phyloP scores from a whole-genome alignment of 2,329 filamentous ascomycete species.

The Sordariomycetes sp. region DNA sequence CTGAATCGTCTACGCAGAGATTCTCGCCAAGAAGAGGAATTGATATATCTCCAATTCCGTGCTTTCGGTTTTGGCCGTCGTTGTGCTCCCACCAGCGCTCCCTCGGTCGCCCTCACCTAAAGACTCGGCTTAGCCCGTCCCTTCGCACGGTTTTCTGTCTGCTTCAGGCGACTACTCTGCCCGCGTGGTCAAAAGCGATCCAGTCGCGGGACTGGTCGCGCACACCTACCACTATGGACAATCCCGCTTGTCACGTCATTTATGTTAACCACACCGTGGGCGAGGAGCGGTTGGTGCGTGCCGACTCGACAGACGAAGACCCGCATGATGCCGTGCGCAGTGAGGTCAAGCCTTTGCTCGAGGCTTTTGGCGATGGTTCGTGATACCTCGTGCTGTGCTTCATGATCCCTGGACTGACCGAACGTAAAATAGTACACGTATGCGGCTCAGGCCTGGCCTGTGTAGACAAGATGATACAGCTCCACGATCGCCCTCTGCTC shows the following conservation, averaged over 20 bases:
- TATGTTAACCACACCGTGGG: slow-evolving; percentile 48
- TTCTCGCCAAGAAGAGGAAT: too few species aligned
- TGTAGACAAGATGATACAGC: slow-evolving; percentile 40
- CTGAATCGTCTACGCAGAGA: too few species aligned
- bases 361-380: slow-evolving; percentile 45
- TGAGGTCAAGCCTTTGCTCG: slow-evolving; percentile 39
- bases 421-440: slow-evolving; percentile 37
- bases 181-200: slow-evolving; percentile 27
- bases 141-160: too few species aligned
- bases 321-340: slow-evolving; percentile 32
- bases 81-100: too few species aligned
- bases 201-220: slow-evolving; percentile 54
- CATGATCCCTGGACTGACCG: slow-evolving; percentile 1
- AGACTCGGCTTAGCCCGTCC: too few species aligned
- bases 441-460: slow-evolving; percentile 45
- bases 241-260: slow-evolving; percentile 47
- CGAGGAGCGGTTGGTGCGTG: slow-evolving; percentile 32
- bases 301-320: slow-evolving; percentile 10
- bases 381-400: slow-evolving; percentile 1
- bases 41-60: too few species aligned
- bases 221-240: slow-evolving; percentile 47
- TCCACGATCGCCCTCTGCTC: slow-evolving; percentile 41
- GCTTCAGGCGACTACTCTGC: slow-evolving; percentile 1
- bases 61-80: too few species aligned
- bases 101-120: too few species aligned